Percentiles rank a stretch among this genome's conserved stretches.
Conservation (phyloP, 768 basidiomycete genomes). For the Russula dissimulans region DNA sequence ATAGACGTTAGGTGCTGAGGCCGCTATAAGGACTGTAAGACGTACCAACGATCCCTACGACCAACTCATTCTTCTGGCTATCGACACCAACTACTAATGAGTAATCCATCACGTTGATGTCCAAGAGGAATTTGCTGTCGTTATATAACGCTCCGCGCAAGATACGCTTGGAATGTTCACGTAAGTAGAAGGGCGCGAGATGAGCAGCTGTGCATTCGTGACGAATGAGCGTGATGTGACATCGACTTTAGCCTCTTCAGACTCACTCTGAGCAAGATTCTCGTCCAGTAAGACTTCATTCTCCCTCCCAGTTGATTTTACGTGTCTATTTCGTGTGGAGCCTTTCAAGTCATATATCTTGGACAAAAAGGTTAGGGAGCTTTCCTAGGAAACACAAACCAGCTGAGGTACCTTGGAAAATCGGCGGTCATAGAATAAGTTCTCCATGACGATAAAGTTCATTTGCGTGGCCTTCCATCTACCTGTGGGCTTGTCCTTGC, state of each 20-base stretch:
- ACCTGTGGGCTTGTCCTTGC: slow-evolving; percentile 53
- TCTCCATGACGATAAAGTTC: slow-evolving; percentile 98
- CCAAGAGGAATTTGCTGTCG: slow-evolving; percentile 90
- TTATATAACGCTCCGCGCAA: slow-evolving; percentile 85
- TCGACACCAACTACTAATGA: slow-evolving; percentile 96
- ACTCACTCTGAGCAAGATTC: slow-evolving; percentile 83
- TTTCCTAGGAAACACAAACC: background rate
- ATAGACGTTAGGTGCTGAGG: background rate
- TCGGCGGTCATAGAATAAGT: slow-evolving; percentile 85
- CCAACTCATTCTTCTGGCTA: slow-evolving; percentile 77
- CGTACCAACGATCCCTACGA: slow-evolving; percentile 93
- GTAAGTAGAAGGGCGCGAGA: slow-evolving; percentile 82
- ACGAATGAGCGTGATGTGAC: background rate
- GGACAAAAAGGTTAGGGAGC: background rate
- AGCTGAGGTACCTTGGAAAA: slow-evolving; percentile 64
- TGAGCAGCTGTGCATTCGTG: slow-evolving; percentile 53
- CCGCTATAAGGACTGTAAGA: slow-evolving; percentile 11
- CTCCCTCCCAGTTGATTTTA: slow-evolving; percentile 79
- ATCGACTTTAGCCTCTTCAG: background rate
- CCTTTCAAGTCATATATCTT: slow-evolving; percentile 98
- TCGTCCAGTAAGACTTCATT: slow-evolving; percentile 96
- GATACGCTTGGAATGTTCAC: slow-evolving; percentile 94
- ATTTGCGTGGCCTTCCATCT: slow-evolving; percentile 80
- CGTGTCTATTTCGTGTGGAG: slow-evolving; percentile 87
- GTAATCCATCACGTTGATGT: slow-evolving; percentile 97